A percentile compares a stretch with the other conserved stretches of the same genome.
phyloP scores from a whole-genome alignment of 768 basidiomycete genomes.

The Sarcomyxa edulis region DNA sequence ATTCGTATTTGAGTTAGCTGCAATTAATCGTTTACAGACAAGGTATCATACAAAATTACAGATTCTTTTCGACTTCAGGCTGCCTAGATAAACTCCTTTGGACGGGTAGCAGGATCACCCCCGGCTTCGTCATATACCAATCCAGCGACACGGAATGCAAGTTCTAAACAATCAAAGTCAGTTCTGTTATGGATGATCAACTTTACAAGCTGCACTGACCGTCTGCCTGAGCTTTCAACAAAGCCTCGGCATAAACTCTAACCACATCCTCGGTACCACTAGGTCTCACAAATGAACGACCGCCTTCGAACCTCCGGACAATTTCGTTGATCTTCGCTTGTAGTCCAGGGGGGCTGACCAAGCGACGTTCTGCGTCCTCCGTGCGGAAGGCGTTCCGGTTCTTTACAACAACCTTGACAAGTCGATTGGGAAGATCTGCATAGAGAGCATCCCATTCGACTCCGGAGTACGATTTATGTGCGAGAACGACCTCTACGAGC shows the following conservation, averaged over 20 bases:
- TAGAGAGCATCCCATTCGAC: slow-evolving; percentile 92
- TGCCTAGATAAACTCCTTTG: slow-evolving; percentile 67
- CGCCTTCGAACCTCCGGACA: slow-evolving; percentile 71
- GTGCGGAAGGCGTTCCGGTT: slow-evolving; percentile 85
- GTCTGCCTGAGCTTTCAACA: slow-evolving; percentile 66
- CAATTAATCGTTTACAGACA: background rate
- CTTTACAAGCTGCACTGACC: slow-evolving; percentile 46
- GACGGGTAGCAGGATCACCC: slow-evolving; percentile 72
- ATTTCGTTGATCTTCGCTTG: slow-evolving; percentile 82
- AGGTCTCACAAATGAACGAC: slow-evolving; percentile 91
- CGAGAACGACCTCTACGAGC: slow-evolving; percentile 87
- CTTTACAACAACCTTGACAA: slow-evolving; percentile 87
- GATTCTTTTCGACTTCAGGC: too few relatives aligned
- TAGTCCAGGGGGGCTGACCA: slow-evolving; percentile 74
- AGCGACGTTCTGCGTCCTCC: slow-evolving; percentile 86
- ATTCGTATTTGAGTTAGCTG: too few relatives aligned
- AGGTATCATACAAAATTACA: slow-evolving; percentile 6
- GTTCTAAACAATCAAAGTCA: slow-evolving; percentile 40
- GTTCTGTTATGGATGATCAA: slow-evolving; percentile 5
- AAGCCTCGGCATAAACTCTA: slow-evolving; percentile 94
- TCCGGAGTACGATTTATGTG: slow-evolving; percentile 81
- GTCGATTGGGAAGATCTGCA: slow-evolving; percentile 87
- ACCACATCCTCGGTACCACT: slow-evolving; percentile 99
- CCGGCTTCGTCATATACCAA: slow-evolving; percentile 80
- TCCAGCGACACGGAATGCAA: slow-evolving; percentile 82